Evolutionary conservation across 768 basidiomycete genomes (phyloP).

Genomic region (Russula abietina): DNA sequence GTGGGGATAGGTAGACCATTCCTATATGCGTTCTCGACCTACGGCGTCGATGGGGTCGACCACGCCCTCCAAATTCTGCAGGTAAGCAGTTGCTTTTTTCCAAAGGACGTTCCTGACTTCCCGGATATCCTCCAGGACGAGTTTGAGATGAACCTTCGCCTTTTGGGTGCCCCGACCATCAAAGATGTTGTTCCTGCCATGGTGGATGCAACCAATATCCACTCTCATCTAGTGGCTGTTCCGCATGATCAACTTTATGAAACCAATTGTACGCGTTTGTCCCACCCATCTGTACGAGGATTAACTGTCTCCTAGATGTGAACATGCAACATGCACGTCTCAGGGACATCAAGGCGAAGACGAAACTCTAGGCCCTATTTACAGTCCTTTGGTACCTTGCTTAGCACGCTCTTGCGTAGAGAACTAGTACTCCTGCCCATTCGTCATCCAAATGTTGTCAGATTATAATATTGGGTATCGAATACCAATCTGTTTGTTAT

Average conservation of each 20-base stretch:
- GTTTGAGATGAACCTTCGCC: constrained; percentile 96
- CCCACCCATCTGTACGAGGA: neutral
- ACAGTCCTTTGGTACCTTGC: neutral
- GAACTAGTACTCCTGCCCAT: neutral
- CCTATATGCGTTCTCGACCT: constrained; percentile 82
- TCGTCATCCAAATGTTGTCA: neutral
- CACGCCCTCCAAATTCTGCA: constrained; percentile 73
- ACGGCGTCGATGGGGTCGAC: constrained; percentile 84
- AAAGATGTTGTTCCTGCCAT: constrained; percentile 79
- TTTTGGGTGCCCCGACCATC: constrained; percentile 78
- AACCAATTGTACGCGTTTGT: constrained; percentile 63
- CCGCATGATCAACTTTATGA: constrained; percentile 74
- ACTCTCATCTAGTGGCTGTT: constrained; percentile 57
- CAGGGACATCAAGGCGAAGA: constrained; percentile 26
- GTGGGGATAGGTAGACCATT: constrained; percentile 85
- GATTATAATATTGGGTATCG: constrained; percentile 8
- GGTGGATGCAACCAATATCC: constrained; percentile 78
- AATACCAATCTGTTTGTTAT: constrained; percentile 16
- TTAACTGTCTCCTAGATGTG: constrained; percentile 34
- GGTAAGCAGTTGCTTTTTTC: constrained; percentile 43
- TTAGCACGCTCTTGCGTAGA: neutral
- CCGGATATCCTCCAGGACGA: constrained; percentile 58
- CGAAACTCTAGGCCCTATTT: constrained; percentile 8
- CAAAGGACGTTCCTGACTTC: constrained; percentile 3
- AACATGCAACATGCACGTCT: constrained; percentile 40